Percentiles rank a stretch among this genome's conserved stretches.
These are phyloP conservation scores for Magnusiomyces fungicola DNA, from an alignment of 1,139 yeast genomes.

Conservation along the genomic window DNA sequence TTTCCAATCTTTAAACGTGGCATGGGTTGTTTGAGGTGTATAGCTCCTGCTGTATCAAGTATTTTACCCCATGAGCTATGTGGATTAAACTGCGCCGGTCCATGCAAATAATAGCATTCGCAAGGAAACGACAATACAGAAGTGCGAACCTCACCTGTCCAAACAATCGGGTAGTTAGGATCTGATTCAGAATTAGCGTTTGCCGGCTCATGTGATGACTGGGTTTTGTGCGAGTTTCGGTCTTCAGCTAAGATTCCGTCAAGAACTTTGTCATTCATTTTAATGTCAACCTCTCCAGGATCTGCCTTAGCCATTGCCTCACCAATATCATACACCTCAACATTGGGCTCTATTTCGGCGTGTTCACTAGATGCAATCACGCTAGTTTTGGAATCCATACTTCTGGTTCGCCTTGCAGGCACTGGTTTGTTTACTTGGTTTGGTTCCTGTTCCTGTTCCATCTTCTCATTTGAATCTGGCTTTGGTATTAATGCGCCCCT, in stretches of 20 bases:
- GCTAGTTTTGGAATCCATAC: conserved; percentile 14
- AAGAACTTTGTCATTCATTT: background rate
- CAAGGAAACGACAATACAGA: background rate
- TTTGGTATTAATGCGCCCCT: background rate
- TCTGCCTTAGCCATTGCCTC: background rate
- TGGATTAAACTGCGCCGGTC: background rate
- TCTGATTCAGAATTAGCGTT: background rate
- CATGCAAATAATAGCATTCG: conserved; percentile 1
- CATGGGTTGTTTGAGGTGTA: conserved; percentile 58
- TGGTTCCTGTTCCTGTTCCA: background rate
- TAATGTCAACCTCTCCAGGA: background rate
- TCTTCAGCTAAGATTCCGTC: background rate
- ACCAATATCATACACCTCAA: no score
- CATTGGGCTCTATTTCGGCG: conserved; percentile 11
- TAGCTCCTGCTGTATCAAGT: conserved; percentile 31
- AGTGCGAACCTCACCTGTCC: background rate
- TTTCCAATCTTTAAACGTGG: conserved; percentile 47
- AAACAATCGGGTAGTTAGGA: background rate
- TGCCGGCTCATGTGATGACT: background rate
- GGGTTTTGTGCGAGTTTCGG: background rate
- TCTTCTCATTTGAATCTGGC: background rate
- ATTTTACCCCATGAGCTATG: background rate
- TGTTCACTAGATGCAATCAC: conserved; percentile 16
- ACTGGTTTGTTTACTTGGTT: background rate
- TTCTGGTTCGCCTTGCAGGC: no score